phyloP scores from a whole-genome alignment of 2,329 filamentous ascomycete genomes.

The Exophiala alcalophila region DNA sequence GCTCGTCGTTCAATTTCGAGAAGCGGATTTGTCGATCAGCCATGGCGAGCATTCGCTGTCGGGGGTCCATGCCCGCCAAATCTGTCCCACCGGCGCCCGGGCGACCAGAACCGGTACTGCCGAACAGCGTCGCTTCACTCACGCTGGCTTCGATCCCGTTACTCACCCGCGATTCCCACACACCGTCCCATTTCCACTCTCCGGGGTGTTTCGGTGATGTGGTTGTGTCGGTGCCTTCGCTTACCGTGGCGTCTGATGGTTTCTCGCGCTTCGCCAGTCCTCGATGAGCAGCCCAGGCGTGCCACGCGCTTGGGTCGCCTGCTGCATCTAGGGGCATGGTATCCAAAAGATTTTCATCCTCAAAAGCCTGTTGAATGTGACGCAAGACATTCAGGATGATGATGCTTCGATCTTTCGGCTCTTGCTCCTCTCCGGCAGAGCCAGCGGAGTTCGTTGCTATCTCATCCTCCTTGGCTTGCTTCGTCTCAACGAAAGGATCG shows the following conservation, averaged over 20 bases:
- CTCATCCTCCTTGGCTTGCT: not conserved
- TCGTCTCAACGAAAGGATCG: constrained; percentile 35
- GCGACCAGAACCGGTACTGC: constrained; percentile 70
- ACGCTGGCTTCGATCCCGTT: constrained; percentile 73
- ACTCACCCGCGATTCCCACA: constrained; percentile 87
- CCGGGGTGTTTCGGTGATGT: constrained; percentile 55
- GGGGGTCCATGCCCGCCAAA: constrained; percentile 9
- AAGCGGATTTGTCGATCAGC: constrained; percentile 59
- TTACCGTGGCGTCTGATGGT: constrained; percentile 17
- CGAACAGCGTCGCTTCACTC: constrained; percentile 76
- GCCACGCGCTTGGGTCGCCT: constrained; percentile 88
- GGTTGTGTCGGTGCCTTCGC: constrained; percentile 13
- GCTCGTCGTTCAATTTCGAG: constrained; percentile 59
- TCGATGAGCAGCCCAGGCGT: constrained; percentile 80
- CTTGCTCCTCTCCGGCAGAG: not conserved
- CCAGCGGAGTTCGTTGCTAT: no score
- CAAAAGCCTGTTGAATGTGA: constrained; percentile 81
- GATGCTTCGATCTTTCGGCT: constrained; percentile 4
- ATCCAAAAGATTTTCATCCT: constrained; percentile 73
- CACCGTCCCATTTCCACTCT: constrained; percentile 97
- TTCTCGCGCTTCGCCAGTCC: constrained; percentile 35
- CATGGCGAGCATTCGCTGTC: constrained; percentile 12
- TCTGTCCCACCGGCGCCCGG: constrained; percentile 34
- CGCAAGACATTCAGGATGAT: constrained; percentile 46
- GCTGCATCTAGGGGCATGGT: constrained; percentile 75